Base-by-base conservation (phyloP, 306 rosid species). In the Trichosanthes cucumerina region DNA sequence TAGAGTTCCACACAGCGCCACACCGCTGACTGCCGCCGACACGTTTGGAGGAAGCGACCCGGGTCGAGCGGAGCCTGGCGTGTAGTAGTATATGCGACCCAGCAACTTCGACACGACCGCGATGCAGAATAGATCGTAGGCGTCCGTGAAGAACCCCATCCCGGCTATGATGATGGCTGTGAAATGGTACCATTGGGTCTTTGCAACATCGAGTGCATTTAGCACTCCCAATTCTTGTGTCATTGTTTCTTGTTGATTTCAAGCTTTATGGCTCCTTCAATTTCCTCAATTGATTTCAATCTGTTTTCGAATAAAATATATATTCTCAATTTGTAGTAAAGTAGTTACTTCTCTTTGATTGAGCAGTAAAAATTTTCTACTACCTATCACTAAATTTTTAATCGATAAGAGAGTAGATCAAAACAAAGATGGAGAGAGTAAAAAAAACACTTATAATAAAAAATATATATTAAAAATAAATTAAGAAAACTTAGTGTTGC, bases 11-110 rank as follows among this genome's bases (percentile, higher is more conserved):
- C 83, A 79, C 0, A 93, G 87, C 1, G 98, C 97, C 7, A 93
- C 98, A 23, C 94, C 98, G 4, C 85, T 90, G 7, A 92, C 98
- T 0, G 96, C 88, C 4, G 96, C 88, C 39, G 91, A 82, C 9
- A 92, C 92, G 18, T 78, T 80, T 0, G 97, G 91, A 13, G 98
- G 98, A 18, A 93, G 85, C 6, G 85, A 81, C 1, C 98, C 97
- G 0, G 98, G 98, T 77, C 84, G 87, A 4, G 0, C 0, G 2
- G 80, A 59, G 33, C 73, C 58, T 1, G 73, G 80, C 0, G 41
- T 6, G 57, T 60, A 44, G 73, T 78, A 78, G 57, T 78, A 78
- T 21, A 81, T 16, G 1, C 83, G 83, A 41, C 83, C 83, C 5
- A 81, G 46, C 62, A 81, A 64, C 34, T 63, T 75, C 1, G 83